Evolutionary conservation across 306 rosid genomes (phyloP), one percentile per base, ranked within the genome.

Genomic region (Cicer bijugum): DNA sequence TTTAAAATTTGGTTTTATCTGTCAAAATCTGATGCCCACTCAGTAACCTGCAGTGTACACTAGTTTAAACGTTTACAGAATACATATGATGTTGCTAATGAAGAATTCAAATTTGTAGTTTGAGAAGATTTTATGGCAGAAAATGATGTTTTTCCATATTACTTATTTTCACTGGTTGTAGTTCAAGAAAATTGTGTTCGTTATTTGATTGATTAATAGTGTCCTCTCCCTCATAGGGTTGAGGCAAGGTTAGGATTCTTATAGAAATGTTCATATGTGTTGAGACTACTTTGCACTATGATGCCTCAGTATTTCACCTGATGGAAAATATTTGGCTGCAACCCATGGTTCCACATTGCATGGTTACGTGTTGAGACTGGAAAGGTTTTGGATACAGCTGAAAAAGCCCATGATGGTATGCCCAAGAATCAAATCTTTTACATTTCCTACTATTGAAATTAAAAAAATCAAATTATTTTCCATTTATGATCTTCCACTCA

Each of bases 371-470:
- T 74, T 71, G 97, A 92, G 81, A 87, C 93, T 50, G 99, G 97
- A 77, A 81, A 74, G 83, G 90, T 95, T 82, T 79, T 95, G 82
- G 97, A 95, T 82, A 88, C 96, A 16, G 99, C 97, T 82, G 97
- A 95, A 59, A 95, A 88, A 75, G 91, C 96, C 64, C 99, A 95
- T 62, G 99, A 95, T 14, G 88, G 99, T 95, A 91, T 74, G 75
- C 59, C 53, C 56, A 66, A 74, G 63, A 68, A 19, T 68, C 14
- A 28, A 72, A 40, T 52, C 38, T 70, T 52, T 51, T 20, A 39
- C 40, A 46, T 64, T 45, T 56, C 44, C 58, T 57, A 17, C 45
- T 8, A 14, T 63, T 67, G 59, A 65, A 80, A 20, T 61, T 67
- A 33, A 74, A 60, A 59, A n/a, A 15, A 2, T 12, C 9, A 44